Evolutionary conservation across 345 rosid genomes (phyloP).

Genomic region (Aethionema arabicum): DNA sequence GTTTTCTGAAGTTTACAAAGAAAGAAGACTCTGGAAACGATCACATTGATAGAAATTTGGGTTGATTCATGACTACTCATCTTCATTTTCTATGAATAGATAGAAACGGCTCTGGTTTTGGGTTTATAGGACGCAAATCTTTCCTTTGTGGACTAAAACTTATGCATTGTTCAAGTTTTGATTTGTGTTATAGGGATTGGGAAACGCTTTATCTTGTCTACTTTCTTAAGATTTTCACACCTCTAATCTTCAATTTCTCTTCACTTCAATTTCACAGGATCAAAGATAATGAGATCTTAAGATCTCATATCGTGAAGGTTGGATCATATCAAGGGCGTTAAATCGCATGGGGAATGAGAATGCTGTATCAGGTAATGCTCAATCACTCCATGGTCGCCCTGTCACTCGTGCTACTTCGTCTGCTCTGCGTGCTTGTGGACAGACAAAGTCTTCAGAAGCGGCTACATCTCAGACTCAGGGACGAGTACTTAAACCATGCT

Average conservation of each 20-base stretch:
- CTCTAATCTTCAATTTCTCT: slow-evolving; percentile 12
- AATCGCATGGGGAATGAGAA: slow-evolving; percentile 56
- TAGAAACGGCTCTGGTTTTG: too few species aligned
- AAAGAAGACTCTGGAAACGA: not conserved
- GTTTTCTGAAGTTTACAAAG: not conserved
- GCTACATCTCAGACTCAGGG: slow-evolving; percentile 41
- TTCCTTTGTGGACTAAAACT: too few species aligned
- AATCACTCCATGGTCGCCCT: slow-evolving; percentile 45
- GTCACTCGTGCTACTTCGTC: slow-evolving; percentile 76
- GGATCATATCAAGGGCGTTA: slow-evolving; percentile 39
- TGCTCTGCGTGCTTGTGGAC: slow-evolving; percentile 44
- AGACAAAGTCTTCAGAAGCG: slow-evolving; percentile 37
- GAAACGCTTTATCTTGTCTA: slow-evolving; percentile 9
- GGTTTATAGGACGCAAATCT: too few species aligned
- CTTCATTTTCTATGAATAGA: not conserved
- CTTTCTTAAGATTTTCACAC: not conserved
- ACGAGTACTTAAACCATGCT: slow-evolving; percentile 36
- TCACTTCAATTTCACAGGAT: slow-evolving; percentile 27
- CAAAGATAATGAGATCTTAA: slow-evolving; percentile 11
- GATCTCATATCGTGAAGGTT: slow-evolving; percentile 5
- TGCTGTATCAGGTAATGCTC: slow-evolving; percentile 35
- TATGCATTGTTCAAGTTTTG: slow-evolving; percentile 18
- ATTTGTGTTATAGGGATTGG: not conserved
- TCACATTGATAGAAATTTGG: slow-evolving; percentile 1
- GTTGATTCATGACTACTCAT: not conserved